A percentile compares a stretch with the other conserved stretches of the same genome.
Evolutionary conservation across 2,329 filamentous ascomycete species (phyloP).

Genomic region (Dothistroma pini): DNA sequence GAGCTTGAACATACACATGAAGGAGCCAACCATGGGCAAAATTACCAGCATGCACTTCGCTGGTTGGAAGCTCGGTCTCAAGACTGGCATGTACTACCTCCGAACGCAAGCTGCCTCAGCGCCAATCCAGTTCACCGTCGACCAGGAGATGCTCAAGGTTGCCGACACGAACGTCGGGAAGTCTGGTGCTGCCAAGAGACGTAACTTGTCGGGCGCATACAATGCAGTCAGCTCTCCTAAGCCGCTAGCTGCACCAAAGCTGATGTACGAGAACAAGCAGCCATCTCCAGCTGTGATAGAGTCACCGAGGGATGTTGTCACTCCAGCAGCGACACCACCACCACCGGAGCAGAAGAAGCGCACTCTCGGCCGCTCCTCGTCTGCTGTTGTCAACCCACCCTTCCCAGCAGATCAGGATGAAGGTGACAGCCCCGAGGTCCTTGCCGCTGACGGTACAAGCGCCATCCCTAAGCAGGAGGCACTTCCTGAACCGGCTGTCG

Average conservation of each 20-base stretch:
- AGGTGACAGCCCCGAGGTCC: conserved; percentile 72
- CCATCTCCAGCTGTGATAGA: conserved; percentile 38
- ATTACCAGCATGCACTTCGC: conserved; percentile 99
- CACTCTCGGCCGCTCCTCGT: conserved; percentile 31
- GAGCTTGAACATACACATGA: conserved; percentile 99
- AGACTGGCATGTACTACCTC: conserved; percentile 99
- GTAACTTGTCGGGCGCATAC: conserved; percentile 49
- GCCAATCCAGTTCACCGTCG: conserved; percentile 98
- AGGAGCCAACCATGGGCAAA: conserved; percentile 99
- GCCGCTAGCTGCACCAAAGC: conserved; percentile 58
- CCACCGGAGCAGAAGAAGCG: conserved; percentile 53
- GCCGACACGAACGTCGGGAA: conserved; percentile 74
- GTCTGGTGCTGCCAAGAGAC: conserved; percentile 64
- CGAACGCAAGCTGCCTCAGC: conserved; percentile 95
- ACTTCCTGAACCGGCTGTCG: conserved; percentile 55
- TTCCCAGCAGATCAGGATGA: conserved; percentile 77
- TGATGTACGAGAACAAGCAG: conserved; percentile 61
- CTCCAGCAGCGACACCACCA: conserved; percentile 65
- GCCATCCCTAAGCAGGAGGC: conserved; percentile 61
- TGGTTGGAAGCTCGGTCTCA: conserved; percentile 97
- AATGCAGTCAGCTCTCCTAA: conserved; percentile 48
- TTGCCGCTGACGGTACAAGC: conserved; percentile 65
- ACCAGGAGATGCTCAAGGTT: conserved; percentile 90
- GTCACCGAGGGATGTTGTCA: conserved; percentile 61
- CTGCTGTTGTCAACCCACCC: conserved; percentile 57